Base-by-base conservation (phyloP, 176 grass and related monocot species). In the Cenchrus purpureus region DNA sequence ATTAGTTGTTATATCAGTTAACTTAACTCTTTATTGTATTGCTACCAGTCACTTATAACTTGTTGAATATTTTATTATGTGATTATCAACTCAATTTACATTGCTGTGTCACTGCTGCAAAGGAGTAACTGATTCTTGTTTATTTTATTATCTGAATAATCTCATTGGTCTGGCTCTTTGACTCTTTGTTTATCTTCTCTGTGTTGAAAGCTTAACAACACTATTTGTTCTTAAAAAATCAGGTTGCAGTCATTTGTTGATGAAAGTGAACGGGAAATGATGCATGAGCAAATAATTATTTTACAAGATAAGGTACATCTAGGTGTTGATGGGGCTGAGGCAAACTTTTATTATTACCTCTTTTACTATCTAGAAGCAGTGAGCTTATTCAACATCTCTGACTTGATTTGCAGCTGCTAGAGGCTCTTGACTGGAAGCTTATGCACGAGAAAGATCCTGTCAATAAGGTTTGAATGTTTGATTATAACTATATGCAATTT, bases 371-470 rank as follows among this genome's bases (percentile, higher is more conserved):
- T 48, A 62, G 89, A 28, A 51, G 58, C 66, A 25, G 73, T 71
- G 17, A 79, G 15, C 82, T 92, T 66, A 68, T 44, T 69, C 8
- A 81, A 81, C n/a, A 28, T 60, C 2, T 28, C 20, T 46, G 56
- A 89, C 16, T 50, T 71, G 77, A 37, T 68, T 87, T 90, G 73
- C 70, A 99, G 97, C 88, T 99, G 68, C 42, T 92, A 76, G 97
- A 99, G 82, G 93, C 97, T 48, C 85, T 99, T 81, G 97, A 96
- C 71, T 99, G 97, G 97, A 99, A 92, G 90, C 85, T 96, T 76
- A 99, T 99, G 97, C 86, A 99, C 66, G 91, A 94, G 82, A 94
- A 96, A 84, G 91, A 96, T 89, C 86, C 87, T 86, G 77, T 84
- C 83, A 87, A 89, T 48, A 87, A 92, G 85, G 89, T 98, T 87